Percentiles rank a stretch among this genome's conserved stretches.
phyloP scores from a whole-genome alignment of 192 early-diverging fungal species.

The Rhizoclosmatium globosum region DNA sequence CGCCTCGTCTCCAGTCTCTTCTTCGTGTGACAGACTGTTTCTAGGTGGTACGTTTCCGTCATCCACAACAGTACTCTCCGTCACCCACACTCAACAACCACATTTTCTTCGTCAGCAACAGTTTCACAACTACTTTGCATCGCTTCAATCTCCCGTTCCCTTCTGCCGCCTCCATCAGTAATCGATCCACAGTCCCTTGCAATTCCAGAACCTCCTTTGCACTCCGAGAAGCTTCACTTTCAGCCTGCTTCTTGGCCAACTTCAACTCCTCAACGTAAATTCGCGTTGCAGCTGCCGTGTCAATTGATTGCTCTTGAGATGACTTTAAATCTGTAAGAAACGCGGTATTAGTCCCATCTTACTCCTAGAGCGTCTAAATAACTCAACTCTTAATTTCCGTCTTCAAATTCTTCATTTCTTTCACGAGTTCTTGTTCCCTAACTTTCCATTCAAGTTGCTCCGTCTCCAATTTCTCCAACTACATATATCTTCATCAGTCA shows the following conservation, averaged over 20 bases:
- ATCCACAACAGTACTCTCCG: no score
- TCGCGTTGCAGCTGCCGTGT: not conserved
- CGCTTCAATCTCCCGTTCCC: no score
- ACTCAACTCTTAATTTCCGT: not conserved
- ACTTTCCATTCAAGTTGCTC: not conserved
- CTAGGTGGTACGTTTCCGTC: not conserved
- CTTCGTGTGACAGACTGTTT: not conserved
- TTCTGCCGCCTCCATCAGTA: no score
- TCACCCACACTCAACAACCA: no score
- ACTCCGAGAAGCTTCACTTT: not conserved
- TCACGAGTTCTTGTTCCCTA: not conserved
- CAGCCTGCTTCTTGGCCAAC: not conserved
- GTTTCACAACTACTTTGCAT: no score
- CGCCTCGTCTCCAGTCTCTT: not conserved
- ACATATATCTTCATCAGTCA: no score
- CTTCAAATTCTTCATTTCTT: not conserved
- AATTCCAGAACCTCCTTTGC: not conserved
- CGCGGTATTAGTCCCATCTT: not conserved
- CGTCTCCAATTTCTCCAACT: no score
- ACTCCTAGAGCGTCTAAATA: no score
- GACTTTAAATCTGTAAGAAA: not conserved
- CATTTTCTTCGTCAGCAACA: no score
- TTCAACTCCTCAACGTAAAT: not conserved
- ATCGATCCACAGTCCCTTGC: not conserved
- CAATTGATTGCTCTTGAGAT: not conserved